Percentiles rank a stretch among this genome's conserved stretches.
Evolutionary conservation across 345 rosid species (phyloP).

Genomic region (Ceriops zippeliana): DNA sequence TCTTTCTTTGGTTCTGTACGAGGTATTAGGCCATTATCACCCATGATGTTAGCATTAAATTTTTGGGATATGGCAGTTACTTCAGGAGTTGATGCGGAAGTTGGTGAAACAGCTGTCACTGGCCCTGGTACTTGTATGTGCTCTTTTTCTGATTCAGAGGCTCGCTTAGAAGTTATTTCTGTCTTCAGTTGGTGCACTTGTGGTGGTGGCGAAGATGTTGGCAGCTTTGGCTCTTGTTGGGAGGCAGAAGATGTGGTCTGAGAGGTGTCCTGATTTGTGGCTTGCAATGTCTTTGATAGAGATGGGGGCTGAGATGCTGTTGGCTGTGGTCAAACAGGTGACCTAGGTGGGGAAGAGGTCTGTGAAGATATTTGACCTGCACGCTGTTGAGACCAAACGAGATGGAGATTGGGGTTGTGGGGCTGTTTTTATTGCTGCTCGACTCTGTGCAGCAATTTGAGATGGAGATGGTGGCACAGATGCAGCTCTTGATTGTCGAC

Average conservation of each 20-base stretch:
- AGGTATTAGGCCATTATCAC: constrained; percentile 1
- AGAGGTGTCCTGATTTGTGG: too few species aligned
- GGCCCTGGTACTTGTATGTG: constrained; percentile 11
- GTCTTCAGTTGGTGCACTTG: constrained; percentile 22
- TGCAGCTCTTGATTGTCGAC: constrained; percentile 22
- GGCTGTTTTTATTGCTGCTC: constrained; percentile 18
- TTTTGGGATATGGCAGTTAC: constrained; percentile 13
- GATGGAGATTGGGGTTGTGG: constrained; percentile 28
- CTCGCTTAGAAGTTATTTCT: constrained; percentile 16
- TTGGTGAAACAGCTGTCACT: not conserved
- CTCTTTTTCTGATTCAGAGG: constrained; percentile 13
- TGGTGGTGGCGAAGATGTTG: not conserved
- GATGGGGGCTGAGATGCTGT: not conserved
- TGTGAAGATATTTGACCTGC: constrained; percentile 19
- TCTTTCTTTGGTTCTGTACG: constrained; percentile 13
- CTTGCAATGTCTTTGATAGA: not conserved
- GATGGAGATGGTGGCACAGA: constrained; percentile 20
- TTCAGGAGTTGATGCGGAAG: constrained; percentile 16
- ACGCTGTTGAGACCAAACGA: constrained; percentile 2
- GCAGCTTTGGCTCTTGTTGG: too few species aligned
- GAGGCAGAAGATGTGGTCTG: too few species aligned
- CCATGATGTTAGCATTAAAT: constrained; percentile 5
- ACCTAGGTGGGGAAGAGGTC: constrained; percentile 34
- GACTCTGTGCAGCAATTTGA: constrained; percentile 11
- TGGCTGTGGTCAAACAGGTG: constrained; percentile 9